Evolutionary conservation across 2,329 filamentous ascomycete genomes (phyloP).

Genomic region (Talaromyces sp.): DNA sequence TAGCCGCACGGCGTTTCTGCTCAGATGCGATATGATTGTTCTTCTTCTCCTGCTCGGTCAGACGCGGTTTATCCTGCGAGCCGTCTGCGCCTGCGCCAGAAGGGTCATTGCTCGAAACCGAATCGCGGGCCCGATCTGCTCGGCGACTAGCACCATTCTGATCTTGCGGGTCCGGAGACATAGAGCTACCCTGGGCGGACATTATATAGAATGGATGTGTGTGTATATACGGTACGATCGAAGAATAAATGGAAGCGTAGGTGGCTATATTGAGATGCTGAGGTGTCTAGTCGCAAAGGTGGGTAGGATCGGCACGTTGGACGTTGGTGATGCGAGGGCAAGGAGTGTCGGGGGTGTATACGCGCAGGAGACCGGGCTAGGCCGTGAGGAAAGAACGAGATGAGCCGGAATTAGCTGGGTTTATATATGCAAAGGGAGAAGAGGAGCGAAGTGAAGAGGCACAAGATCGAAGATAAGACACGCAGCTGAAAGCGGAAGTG

Average conservation of each 20-base stretch:
- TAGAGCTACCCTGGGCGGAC: slow-evolving; percentile 1
- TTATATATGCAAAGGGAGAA: not conserved
- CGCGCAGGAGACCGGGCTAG: not conserved
- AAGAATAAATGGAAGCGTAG: not conserved
- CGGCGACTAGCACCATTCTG: slow-evolving; percentile 1
- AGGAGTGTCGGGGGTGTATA: not conserved
- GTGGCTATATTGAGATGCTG: not conserved
- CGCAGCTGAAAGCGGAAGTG: not conserved
- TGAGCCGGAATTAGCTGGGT: not conserved
- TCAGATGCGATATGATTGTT: slow-evolving; percentile 67
- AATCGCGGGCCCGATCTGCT: slow-evolving; percentile 9
- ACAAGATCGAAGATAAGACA: not conserved
- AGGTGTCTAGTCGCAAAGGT: not conserved
- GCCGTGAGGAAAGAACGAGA: not conserved
- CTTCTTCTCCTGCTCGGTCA: slow-evolving; percentile 68
- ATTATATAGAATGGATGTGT: slow-evolving; percentile 2
- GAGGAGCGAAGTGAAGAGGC: not conserved
- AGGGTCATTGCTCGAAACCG: slow-evolving; percentile 17
- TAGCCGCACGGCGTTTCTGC: slow-evolving; percentile 65
- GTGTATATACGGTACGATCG: slow-evolving; percentile 3
- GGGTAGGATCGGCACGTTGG: not conserved
- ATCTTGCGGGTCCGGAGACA: slow-evolving; percentile 9
- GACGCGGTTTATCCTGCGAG: slow-evolving; percentile 55
- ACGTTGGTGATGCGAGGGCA: not conserved
- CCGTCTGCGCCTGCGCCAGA: slow-evolving; percentile 12